phyloP scores from a whole-genome alignment of 805 yeast species.

The Cyberlindnera euphorbiae region DNA sequence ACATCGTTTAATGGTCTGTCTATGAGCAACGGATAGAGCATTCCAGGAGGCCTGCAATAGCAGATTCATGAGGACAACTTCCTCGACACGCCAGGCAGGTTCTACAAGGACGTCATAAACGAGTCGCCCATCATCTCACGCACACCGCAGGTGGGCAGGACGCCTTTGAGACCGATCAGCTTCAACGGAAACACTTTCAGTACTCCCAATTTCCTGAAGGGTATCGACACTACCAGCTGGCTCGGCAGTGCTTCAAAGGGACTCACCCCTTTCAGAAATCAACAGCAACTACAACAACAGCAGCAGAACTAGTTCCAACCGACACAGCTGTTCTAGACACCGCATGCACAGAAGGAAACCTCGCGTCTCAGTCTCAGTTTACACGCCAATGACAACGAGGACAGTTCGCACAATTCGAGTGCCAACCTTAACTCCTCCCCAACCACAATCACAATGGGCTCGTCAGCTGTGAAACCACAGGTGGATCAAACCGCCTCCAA shows the following conservation, averaged over 20 bases:
- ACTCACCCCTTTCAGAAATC: conserved; percentile 25
- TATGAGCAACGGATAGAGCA: background rate
- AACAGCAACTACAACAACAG: conserved; percentile 5
- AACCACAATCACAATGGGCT: conserved; percentile 26
- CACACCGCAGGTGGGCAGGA: conserved; percentile 24
- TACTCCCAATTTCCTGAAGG: conserved; percentile 25
- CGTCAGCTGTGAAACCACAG: conserved; percentile 24
- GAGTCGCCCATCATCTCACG: conserved; percentile 24
- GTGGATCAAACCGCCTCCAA: conserved; percentile 6
- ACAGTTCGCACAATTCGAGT: conserved; percentile 5
- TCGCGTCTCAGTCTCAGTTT: no score
- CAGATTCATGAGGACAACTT: conserved; percentile 14
- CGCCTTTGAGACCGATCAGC: conserved; percentile 22
- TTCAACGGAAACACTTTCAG: conserved; percentile 15
- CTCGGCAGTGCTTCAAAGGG: conserved; percentile 10
- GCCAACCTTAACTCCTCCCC: conserved; percentile 24
- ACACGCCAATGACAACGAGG: no score
- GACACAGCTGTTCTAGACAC: conserved; percentile 24
- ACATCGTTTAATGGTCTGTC: conserved; percentile 3
- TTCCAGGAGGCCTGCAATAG: conserved; percentile 3
- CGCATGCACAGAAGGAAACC: conserved; percentile 13
- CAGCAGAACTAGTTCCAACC: conserved; percentile 1
- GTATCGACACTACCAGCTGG: conserved; percentile 13
- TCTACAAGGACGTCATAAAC: conserved; percentile 25
- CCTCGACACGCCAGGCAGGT: conserved; percentile 25